Evolutionary conservation across 768 basidiomycete genomes (phyloP), one percentile per base, ranked within the genome.

Genomic region (Amanita pseudoporphyria): DNA sequence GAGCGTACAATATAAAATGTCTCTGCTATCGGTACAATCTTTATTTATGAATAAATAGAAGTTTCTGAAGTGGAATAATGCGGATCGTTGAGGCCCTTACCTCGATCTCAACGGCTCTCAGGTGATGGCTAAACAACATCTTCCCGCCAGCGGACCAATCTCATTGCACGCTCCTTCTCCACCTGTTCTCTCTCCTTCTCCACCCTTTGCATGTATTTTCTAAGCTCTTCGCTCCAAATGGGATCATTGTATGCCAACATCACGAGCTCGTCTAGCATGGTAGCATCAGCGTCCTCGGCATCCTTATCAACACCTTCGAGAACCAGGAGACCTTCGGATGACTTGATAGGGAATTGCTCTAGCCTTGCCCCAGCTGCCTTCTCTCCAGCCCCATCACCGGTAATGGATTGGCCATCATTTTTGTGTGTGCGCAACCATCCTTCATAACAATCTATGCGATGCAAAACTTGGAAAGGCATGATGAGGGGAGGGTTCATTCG

Each of bases 401-500:
- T 38, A 38, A 38, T 38, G 10, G 37, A n/a, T n/a, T n/a, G n/a
- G n/a, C n/a, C n/a, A n/a, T n/a, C n/a, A n/a, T n/a, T n/a, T n/a
- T n/a, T n/a, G n/a, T n/a, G n/a, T n/a, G n/a, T n/a, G n/a, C n/a
- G 42, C 52, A 53, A 50, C 31, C 19, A 16, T 40, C 30, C 30
- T 35, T 39, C 45, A 24, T 51, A 54, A 12, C 2, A 16, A 24
- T 45, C 46, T 30, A 54, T 54, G 21, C 39, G 53, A n/a, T 9
- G 14, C 24, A 52, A 43, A 47, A 47, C 26, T 51, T 28, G n/a
- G n/a, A n/a, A n/a, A n/a, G n/a, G n/a, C n/a, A n/a, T n/a, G n/a
- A n/a, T n/a, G n/a, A n/a, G n/a, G 45, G 50, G 37, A 47, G 53
- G 53, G 14, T 13, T 33, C 47, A 52, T 52, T 45, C 42, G 41